A percentile compares a stretch with the other conserved stretches of the same genome.
Conservation (phyloP, 192 early-diverging fungal species). For the Coemansia sp. region DNA sequence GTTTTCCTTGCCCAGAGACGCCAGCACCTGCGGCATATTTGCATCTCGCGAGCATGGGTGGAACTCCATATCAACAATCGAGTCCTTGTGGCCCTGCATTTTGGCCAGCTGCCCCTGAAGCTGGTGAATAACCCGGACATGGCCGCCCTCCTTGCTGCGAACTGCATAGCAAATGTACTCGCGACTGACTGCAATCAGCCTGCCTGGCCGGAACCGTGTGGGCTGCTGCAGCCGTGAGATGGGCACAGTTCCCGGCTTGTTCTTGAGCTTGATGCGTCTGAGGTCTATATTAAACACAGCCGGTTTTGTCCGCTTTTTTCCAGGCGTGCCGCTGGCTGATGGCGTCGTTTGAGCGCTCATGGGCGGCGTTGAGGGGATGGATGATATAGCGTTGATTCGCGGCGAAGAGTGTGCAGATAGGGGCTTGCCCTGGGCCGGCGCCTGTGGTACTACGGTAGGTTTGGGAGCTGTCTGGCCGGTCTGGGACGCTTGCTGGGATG, state of each 20-base stretch:
- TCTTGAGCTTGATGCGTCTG: constrained; percentile 23
- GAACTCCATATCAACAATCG: constrained; percentile 49
- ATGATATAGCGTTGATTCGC: constrained; percentile 2
- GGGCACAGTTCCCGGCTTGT: constrained; percentile 37
- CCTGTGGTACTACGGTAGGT: not conserved
- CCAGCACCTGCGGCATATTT: constrained; percentile 41
- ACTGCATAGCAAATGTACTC: constrained; percentile 53
- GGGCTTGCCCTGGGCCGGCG: constrained; percentile 3
- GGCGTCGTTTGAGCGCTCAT: not conserved
- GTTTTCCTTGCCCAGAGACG: constrained; percentile 49
- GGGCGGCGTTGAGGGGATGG: not conserved
- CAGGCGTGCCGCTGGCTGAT: constrained; percentile 6
- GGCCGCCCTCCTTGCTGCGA: constrained; percentile 49
- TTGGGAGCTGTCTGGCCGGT: not conserved
- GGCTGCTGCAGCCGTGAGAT: constrained; percentile 51
- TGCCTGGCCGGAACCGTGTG: constrained; percentile 31
- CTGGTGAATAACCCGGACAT: constrained; percentile 49
- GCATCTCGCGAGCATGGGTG: constrained; percentile 42
- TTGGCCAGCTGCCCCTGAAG: constrained; percentile 44
- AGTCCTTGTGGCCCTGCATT: constrained; percentile 48
- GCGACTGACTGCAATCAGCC: constrained; percentile 44
- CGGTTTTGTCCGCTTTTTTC: constrained; percentile 18
- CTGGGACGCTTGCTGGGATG: constrained; percentile 3
- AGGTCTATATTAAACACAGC: constrained; percentile 21
- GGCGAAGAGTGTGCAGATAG: constrained; percentile 24